These are phyloP conservation scores for thale cress (Arabidopsis thaliana) DNA, from an alignment of 345 rosid species.

Conservation along the genomic window TAIR10.1 NC_003076.8:23699501-23700000, in stretches of 20 bases:
- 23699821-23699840: constrained; percentile 1
- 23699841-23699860: background rate
- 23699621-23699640: constrained; percentile 11
- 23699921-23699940: constrained; percentile 42
- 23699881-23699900: constrained; percentile 25
- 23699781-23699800: background rate
- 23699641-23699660: constrained; percentile 3
- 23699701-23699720: background rate
- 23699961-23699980: constrained; percentile 39
- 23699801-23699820: background rate
- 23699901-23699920: constrained; percentile 40
- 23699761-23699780: constrained; percentile 2
- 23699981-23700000: constrained; percentile 26
- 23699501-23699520: constrained; percentile 26
- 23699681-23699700: background rate
- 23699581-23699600: constrained; percentile 20
- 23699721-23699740: background rate
- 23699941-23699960: constrained; percentile 46
- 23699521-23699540: constrained; percentile 10
- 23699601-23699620: background rate
- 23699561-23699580: background rate
- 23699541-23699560: background rate
- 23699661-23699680: constrained; percentile 19
- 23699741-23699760: background rate
- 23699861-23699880: constrained; percentile 4